Evolutionary conservation across 1,284 basidiomycete genomes (phyloP).

Genomic region (Polyporus tsugae): DNA sequence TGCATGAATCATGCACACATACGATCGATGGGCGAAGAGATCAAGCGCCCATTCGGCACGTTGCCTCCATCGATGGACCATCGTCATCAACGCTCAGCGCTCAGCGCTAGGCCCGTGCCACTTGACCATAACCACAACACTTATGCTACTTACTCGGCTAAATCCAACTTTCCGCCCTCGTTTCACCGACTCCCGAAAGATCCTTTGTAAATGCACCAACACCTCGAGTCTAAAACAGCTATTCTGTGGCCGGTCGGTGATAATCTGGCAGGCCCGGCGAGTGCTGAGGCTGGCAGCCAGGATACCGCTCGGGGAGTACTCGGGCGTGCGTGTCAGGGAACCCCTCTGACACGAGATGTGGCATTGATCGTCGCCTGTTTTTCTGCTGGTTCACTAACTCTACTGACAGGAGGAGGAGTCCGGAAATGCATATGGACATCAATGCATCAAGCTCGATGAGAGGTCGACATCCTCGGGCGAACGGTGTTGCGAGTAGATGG

Average conservation of each 20-base stretch:
- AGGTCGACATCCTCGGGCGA: not conserved
- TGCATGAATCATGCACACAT: too few relatives aligned
- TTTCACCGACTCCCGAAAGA: not conserved
- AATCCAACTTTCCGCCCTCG: not conserved
- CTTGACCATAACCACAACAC: too few relatives aligned
- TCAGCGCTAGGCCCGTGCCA: too few relatives aligned
- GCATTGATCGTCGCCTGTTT: not conserved
- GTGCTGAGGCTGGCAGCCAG: not conserved
- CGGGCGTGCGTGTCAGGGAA: not conserved
- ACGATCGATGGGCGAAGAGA: too few relatives aligned
- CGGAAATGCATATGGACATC: not conserved
- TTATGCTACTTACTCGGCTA: too few relatives aligned
- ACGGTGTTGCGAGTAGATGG: not conserved
- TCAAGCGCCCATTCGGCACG: too few relatives aligned
- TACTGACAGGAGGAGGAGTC: not conserved
- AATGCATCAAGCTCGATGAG: not conserved
- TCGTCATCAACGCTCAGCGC: too few relatives aligned
- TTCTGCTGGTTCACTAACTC: not conserved
- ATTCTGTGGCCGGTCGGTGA: not conserved
- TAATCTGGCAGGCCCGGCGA: not conserved
- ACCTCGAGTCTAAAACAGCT: not conserved
- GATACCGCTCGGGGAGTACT: not conserved
- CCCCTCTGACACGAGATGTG: not conserved
- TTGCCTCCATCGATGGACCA: too few relatives aligned
- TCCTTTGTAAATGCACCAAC: not conserved